These are phyloP conservation scores for Bipolaris gigantea DNA, from an alignment of 2,329 filamentous ascomycete genomes.

Conservation along the genomic window DNA sequence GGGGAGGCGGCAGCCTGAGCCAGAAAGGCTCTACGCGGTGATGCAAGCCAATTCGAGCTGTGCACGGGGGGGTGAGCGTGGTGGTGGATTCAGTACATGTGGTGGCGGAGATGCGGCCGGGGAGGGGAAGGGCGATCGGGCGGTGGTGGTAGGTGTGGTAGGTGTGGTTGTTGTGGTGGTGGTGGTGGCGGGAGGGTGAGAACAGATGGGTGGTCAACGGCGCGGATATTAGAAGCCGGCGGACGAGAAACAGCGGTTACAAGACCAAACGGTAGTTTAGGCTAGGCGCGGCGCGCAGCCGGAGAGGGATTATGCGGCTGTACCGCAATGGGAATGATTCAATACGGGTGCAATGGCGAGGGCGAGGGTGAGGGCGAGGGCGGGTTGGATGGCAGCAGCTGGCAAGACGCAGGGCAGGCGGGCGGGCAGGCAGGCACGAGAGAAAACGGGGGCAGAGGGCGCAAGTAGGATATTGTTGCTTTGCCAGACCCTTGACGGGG, in stretches of 20 bases:
- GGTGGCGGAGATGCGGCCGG: background rate
- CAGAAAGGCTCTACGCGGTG: conserved; percentile 40
- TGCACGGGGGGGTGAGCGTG: conserved; percentile 1
- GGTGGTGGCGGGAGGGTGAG: conserved; percentile 18
- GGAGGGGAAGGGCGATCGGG: background rate
- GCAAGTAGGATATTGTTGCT: conserved; percentile 1
- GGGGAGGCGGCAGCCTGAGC: conserved; percentile 41
- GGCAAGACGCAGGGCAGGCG: background rate
- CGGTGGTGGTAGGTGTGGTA: conserved; percentile 7
- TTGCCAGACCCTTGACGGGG: background rate
- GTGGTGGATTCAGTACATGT: conserved; percentile 7
- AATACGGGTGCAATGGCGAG: conserved; percentile 12
- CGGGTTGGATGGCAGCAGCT: background rate
- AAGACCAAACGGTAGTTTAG: conserved; percentile 12
- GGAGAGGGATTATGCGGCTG: conserved; percentile 12
- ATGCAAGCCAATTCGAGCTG: conserved; percentile 36
- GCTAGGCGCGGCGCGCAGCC: conserved; percentile 13
- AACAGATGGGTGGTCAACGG: conserved; percentile 14
- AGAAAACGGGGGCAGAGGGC: conserved; percentile 4
- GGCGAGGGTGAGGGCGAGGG: background rate
- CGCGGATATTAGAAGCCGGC: conserved; percentile 14
- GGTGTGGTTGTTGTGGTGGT: conserved; percentile 23
- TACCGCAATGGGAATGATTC: conserved; percentile 3
- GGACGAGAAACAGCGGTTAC: conserved; percentile 15
- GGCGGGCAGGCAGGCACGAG: conserved; percentile 5